These are phyloP conservation scores for Neopestalotiopsis sp. DNA, from an alignment of 2,329 filamentous ascomycete species.

Conservation along the genomic window DNA sequence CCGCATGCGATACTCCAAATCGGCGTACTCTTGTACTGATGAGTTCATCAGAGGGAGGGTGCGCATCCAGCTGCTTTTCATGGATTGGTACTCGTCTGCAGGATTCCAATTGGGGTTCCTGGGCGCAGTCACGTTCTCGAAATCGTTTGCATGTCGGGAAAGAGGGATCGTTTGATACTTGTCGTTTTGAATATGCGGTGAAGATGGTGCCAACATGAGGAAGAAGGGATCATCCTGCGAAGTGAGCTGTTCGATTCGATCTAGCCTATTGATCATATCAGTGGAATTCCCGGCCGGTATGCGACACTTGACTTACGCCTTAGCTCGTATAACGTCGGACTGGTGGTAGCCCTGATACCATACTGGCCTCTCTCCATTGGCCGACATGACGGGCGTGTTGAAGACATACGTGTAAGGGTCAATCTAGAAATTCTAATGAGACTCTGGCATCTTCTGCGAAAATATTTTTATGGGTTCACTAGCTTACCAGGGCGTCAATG, in stretches of 20 bases:
- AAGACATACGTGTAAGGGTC: constrained; percentile 15
- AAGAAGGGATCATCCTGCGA: constrained; percentile 6
- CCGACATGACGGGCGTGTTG: constrained; percentile 14
- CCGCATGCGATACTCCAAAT: constrained; percentile 52
- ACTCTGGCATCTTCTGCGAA: neutral
- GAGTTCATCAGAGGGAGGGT: constrained; percentile 24
- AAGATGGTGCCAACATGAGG: constrained; percentile 16
- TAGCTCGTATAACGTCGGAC: constrained; percentile 23
- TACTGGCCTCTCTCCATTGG: constrained; percentile 5
- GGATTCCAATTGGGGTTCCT: neutral
- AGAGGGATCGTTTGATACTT: neutral
- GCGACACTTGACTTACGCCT: neutral
- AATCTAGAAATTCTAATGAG: neutral
- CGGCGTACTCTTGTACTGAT: constrained; percentile 48
- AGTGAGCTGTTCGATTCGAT: constrained; percentile 11
- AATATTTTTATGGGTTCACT: accelerated
- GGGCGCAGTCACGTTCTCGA: neutral
- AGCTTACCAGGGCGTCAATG: constrained; percentile 7
- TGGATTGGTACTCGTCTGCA: neutral
- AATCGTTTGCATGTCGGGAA: neutral
- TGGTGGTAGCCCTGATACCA: constrained; percentile 46
- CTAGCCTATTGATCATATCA: too few species aligned
- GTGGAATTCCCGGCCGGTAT: too few species aligned
- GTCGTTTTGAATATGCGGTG: constrained; percentile 5
- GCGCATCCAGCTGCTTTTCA: neutral